phyloP scores from a whole-genome alignment of 106 monocot species.

The Dendrobium huoshanense region DNA sequence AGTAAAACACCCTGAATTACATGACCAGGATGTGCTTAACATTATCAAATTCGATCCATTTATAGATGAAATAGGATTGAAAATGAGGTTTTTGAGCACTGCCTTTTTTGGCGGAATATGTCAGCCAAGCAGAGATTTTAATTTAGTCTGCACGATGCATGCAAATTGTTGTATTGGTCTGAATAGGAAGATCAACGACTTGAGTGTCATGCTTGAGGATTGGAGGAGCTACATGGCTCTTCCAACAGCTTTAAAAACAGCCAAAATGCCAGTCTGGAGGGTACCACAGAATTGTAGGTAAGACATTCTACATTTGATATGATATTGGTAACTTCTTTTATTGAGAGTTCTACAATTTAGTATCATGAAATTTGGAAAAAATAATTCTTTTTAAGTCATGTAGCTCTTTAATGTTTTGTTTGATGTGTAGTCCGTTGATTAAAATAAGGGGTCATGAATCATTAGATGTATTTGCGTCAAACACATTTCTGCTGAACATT shows the following conservation, averaged over 20 bases:
- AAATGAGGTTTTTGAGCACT: conserved; percentile 21
- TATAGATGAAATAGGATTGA: conserved; percentile 11
- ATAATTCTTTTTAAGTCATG: too few relatives aligned
- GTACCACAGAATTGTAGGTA: conserved; percentile 29
- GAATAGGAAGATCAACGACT: conserved; percentile 16
- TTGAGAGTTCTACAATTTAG: too few relatives aligned
- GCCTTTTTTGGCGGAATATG: conserved; percentile 23
- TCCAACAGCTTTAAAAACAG: conserved; percentile 3
- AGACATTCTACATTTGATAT: background rate
- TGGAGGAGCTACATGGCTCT: conserved; percentile 18
- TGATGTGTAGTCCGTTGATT: too few relatives aligned
- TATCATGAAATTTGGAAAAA: too few relatives aligned
- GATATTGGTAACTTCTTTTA: background rate
- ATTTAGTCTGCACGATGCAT: conserved; percentile 26
- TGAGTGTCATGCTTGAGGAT: conserved; percentile 20
- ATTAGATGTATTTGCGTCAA: too few relatives aligned
- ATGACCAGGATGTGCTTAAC: conserved; percentile 31
- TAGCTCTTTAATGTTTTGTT: too few relatives aligned
- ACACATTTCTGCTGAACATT: too few relatives aligned
- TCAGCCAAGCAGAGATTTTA: conserved; percentile 25
- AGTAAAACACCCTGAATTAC: conserved; percentile 11
- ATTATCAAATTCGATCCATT: conserved; percentile 23
- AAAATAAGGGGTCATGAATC: too few relatives aligned
- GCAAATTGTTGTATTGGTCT: conserved; percentile 27
- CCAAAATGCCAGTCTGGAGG: conserved; percentile 7